Percentiles rank a stretch among this genome's conserved stretches.
Evolutionary conservation across 805 yeast genomes (phyloP).

Genomic region (Metschnikowia bowlesiae): DNA sequence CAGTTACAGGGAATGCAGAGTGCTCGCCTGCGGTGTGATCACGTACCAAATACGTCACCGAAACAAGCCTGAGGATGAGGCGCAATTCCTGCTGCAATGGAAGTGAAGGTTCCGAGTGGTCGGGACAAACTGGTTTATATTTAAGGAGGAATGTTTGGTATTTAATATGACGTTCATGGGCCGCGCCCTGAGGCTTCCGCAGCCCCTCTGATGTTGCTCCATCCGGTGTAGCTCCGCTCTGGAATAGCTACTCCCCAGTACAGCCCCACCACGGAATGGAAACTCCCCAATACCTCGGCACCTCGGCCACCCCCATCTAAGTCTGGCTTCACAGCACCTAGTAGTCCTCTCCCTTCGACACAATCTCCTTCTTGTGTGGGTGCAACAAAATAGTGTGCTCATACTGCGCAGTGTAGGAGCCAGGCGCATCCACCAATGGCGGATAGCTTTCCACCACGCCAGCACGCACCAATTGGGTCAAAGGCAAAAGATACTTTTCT

Average conservation of each 20-base stretch:
- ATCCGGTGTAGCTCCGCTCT: too few relatives aligned
- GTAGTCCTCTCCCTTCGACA: constrained; percentile 92
- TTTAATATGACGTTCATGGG: not conserved
- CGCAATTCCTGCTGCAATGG: not conserved
- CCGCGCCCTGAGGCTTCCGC: too few relatives aligned
- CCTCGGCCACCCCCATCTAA: not conserved
- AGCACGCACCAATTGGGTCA: constrained; percentile 76
- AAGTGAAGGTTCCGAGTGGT: too few relatives aligned
- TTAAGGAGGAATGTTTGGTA: not conserved
- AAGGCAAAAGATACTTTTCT: constrained; percentile 83
- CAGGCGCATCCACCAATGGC: constrained; percentile 78
- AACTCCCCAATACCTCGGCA: too few relatives aligned
- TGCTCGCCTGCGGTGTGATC: not conserved
- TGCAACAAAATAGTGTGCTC: constrained; percentile 92
- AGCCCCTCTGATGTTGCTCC: too few relatives aligned
- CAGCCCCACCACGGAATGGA: too few relatives aligned
- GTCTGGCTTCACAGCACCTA: constrained; percentile 20
- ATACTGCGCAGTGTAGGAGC: constrained; percentile 91
- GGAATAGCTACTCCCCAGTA: too few relatives aligned
- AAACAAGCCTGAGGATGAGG: not conserved
- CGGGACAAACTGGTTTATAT: too few relatives aligned
- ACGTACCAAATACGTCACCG: not conserved
- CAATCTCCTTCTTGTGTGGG: constrained; percentile 89
- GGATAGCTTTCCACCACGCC: constrained; percentile 94
- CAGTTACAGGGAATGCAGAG: not conserved